A percentile compares a stretch with the other conserved stretches of the same genome.
Evolutionary conservation across 2,329 filamentous ascomycete genomes (phyloP).

Genomic region (Aspergillus calidoustus): DNA sequence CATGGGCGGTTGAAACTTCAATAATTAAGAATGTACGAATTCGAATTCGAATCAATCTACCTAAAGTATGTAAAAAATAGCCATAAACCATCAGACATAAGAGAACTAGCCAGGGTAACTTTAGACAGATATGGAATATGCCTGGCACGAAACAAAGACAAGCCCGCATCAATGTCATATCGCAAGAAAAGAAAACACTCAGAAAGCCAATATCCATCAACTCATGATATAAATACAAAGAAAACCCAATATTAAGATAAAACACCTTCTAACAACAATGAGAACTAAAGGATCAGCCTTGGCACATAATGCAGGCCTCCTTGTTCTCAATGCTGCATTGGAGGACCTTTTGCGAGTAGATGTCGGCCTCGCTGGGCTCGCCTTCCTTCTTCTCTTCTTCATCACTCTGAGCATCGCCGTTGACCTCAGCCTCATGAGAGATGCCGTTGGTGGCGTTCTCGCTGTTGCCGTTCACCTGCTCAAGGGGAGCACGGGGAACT

Average conservation of each 20-base stretch:
- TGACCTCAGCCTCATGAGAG: conserved; percentile 47
- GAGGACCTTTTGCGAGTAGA: conserved; percentile 91
- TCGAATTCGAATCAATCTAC: conserved; percentile 15
- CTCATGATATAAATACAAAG: conserved; percentile 39
- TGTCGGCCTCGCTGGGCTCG: conserved; percentile 81
- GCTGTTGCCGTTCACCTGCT: conserved; percentile 63
- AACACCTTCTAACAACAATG: background rate
- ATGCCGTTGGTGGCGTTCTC: conserved; percentile 28
- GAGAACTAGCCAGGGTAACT: conserved; percentile 10
- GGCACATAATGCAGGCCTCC: conserved; percentile 96
- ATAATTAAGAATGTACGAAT: background rate
- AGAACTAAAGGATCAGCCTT: conserved; percentile 63
- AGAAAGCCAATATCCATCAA: conserved; percentile 33
- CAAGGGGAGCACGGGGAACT: conserved; percentile 70
- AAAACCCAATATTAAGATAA: conserved; percentile 20
- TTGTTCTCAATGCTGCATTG: conserved; percentile 97
- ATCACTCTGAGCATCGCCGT: conserved; percentile 31
- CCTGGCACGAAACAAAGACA: conserved; percentile 14
- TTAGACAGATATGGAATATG: conserved; percentile 7
- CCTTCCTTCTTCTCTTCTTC: conserved; percentile 76
- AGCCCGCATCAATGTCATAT: conserved; percentile 11
- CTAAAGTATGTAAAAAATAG: conserved; percentile 13
- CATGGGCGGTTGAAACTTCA: background rate
- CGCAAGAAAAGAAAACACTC: conserved; percentile 9
- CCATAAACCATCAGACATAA: conserved; percentile 16